Evolutionary conservation across 164 flowering plant species (phyloP), one percentile per base, ranked within the genome.

Genomic region (Kalanchoe fedtschenkoi): DNA sequence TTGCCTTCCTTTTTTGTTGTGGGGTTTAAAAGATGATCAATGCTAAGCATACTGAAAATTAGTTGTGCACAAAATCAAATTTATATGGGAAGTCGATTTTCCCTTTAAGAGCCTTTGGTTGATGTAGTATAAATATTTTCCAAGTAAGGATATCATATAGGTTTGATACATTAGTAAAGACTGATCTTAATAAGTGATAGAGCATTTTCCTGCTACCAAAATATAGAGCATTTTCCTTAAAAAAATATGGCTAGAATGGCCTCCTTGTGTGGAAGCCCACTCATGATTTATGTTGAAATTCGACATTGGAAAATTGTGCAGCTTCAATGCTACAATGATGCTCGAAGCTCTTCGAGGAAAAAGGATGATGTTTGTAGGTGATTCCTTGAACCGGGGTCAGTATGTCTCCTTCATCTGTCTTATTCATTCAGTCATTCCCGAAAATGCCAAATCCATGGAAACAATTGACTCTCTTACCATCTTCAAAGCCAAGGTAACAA

Each of bases 281-380:
- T 26, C 26, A 17, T 11, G 56, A 37, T 3, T 51, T 51, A 17
- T 33, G 61, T 3, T 58, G 11, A 57, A 55, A 24, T 4, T 21
- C 13, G n/a, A 19, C 42, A 33, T 21, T 53, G 1, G 19, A 14
- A 14, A 8, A n/a, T 39, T 62, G 8, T 55, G 15, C 87, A 93
- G 98, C 21, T 90, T 93, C 81, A 88, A 89, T 68, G 96, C 95
- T 1, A 86, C 85, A 6, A 65, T 86, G 63, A 84, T 90, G 96
- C 81, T 89, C 26, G 97, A 93, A 70, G 75, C 74, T 5, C 82
- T 93, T 4, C 54, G 97, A 60, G 96, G 92, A 54, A 93, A 90
- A 75, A 74, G 86, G 71, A 88, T 93, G 92, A 74, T 93, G 88
- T 93, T 76, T 59, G 95, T 88, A 0, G 97, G 97, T 0, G 96